Conservation (phyloP, 345 rosid species). For the Eucalyptus sp. region DNA sequence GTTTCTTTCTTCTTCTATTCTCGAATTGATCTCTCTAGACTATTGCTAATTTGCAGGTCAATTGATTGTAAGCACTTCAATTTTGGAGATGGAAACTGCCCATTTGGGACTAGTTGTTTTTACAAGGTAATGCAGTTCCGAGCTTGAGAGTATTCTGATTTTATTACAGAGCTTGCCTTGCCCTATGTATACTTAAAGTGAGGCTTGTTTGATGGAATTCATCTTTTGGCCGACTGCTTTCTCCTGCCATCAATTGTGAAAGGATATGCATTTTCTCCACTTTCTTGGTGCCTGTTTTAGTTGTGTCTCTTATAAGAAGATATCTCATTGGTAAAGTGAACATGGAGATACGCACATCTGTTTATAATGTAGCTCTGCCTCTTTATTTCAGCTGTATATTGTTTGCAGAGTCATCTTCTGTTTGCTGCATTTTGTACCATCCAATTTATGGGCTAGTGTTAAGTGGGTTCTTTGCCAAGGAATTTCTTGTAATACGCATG, state of each 20-base stretch:
- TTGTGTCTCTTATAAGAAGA: not conserved
- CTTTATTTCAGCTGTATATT: not conserved
- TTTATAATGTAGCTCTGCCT: not conserved
- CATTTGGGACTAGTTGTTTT: constrained; percentile 93
- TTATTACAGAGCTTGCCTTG: not conserved
- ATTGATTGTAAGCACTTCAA: constrained; percentile 92
- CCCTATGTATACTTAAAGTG: not conserved
- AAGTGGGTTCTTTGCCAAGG: not conserved
- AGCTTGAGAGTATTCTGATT: not conserved
- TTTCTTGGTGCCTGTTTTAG: not conserved
- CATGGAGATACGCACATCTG: not conserved
- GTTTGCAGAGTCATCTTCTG: not conserved
- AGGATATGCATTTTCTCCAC: not conserved
- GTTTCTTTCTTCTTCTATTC: not conserved
- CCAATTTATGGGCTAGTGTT: not conserved
- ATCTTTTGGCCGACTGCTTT: not conserved
- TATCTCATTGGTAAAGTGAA: not conserved
- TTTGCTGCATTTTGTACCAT: not conserved
- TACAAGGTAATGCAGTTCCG: constrained; percentile 50
- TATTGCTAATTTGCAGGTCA: constrained; percentile 27
- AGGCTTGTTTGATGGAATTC: not conserved
- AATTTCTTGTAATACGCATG: not conserved
- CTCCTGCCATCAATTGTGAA: not conserved
- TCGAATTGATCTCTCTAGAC: not conserved
- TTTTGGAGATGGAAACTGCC: constrained; percentile 87